phyloP scores from a whole-genome alignment of 2,329 filamentous ascomycete species.

The Trichoderma gracile region DNA sequence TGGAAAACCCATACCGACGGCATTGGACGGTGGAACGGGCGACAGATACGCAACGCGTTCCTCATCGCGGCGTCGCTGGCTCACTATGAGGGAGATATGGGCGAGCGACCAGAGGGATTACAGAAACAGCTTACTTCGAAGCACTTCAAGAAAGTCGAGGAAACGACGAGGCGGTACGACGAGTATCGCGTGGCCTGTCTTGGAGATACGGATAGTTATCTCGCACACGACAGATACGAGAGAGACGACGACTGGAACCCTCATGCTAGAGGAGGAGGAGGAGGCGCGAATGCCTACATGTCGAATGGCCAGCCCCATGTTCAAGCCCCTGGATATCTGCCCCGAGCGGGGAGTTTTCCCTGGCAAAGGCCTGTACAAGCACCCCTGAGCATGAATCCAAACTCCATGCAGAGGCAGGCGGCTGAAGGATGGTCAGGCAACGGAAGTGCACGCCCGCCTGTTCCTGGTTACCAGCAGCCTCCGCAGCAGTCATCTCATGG shows the following conservation, averaged over 20 bases:
- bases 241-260: constrained; percentile 16
- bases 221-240: constrained; percentile 14
- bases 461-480: constrained; percentile 5
- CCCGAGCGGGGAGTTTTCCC: constrained; percentile 1
- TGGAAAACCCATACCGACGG: constrained; percentile 8
- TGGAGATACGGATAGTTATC: constrained; percentile 16
- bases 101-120: not conserved
- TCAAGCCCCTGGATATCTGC: constrained; percentile 4
- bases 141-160: constrained; percentile 20
- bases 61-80: constrained; percentile 22
- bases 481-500: constrained; percentile 5
- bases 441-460: not conserved
- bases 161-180: constrained; percentile 16
- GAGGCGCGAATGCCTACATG: not conserved
- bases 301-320: constrained; percentile 1
- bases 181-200: constrained; percentile 14
- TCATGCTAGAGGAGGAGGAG: not conserved
- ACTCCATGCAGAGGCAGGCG: constrained; percentile 3
- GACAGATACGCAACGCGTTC: constrained; percentile 29
- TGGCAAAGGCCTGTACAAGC: constrained; percentile 13
- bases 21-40: constrained; percentile 27
- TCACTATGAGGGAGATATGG: constrained; percentile 17
- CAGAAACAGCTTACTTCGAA: constrained; percentile 20
- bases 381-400: constrained; percentile 11
- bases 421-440: constrained; percentile 4